Conservation (phyloP, 352 stramenopile species). For the Phytophthora melonis region DNA sequence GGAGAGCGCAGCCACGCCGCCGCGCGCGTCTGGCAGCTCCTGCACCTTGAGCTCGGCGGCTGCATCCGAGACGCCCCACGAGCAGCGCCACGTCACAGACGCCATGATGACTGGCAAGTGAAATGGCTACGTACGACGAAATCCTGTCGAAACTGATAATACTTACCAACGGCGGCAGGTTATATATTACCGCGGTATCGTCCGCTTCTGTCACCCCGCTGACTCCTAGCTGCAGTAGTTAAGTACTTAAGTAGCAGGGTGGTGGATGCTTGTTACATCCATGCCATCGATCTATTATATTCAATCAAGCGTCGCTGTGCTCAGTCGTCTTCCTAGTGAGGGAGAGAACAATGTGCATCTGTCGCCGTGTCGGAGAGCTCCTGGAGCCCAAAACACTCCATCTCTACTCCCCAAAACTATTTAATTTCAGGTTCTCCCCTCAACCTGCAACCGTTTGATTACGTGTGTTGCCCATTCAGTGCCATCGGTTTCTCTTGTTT, state of each 20-base stretch:
- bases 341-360: neutral
- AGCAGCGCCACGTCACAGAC: constrained; percentile 34
- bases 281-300: neutral
- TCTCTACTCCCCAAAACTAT: neutral
- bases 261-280: neutral
- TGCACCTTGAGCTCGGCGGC: constrained; percentile 2
- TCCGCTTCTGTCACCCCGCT: neutral
- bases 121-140: constrained; percentile 5
- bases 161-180: neutral
- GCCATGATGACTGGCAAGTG: constrained; percentile 34
- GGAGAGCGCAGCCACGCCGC: constrained; percentile 21
- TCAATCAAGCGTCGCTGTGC: neutral
- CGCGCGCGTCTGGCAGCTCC: constrained; percentile 5
- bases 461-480: neutral
- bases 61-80: constrained; percentile 16
- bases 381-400: constrained; percentile 6
- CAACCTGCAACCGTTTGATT: neutral
- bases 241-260: too few species aligned
- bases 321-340: neutral
- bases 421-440: neutral
- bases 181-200: neutral
- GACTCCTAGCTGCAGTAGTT: too few species aligned
- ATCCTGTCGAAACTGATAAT: constrained; percentile 19
- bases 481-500: constrained; percentile 11
- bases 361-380: neutral